Evolutionary conservation across 2,329 filamentous ascomycete species (phyloP).

Genomic region (Epichloe scottii): DNA sequence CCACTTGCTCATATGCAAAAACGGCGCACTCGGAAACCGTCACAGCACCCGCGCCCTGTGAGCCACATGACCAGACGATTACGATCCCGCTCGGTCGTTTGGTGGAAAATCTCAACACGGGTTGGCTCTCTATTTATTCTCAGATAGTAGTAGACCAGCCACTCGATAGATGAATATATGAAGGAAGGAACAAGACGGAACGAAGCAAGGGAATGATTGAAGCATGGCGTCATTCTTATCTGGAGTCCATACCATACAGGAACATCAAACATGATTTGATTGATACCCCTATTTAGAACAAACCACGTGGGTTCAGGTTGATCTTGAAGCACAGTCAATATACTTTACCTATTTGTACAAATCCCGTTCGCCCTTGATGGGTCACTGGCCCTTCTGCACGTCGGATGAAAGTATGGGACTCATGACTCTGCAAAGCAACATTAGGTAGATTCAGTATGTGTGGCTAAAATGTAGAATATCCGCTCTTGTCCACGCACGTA

Average conservation of each 20-base stretch:
- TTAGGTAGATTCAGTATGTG: neutral
- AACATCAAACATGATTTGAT: neutral
- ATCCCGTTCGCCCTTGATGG: too few species aligned
- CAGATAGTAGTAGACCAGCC: neutral
- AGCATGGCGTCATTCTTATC: neutral
- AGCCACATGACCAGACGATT: too few species aligned
- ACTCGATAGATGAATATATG: neutral
- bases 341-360: neutral
- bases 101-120: neutral
- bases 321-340: neutral
- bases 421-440: neutral
- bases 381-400: too few species aligned
- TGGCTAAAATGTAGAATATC: neutral
- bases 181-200: neutral
- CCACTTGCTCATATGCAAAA: neutral
- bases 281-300: constrained; percentile 1
- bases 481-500: neutral
- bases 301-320: neutral
- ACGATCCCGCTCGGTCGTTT: too few species aligned
- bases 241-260: neutral
- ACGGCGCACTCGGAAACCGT: too few species aligned
- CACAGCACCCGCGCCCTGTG: too few species aligned
- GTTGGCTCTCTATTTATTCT: neutral
- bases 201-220: neutral
- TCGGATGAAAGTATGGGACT: too few species aligned